phyloP scores from a whole-genome alignment of 1,284 basidiomycete genomes.

The Moesziomyces aphidis region DNA sequence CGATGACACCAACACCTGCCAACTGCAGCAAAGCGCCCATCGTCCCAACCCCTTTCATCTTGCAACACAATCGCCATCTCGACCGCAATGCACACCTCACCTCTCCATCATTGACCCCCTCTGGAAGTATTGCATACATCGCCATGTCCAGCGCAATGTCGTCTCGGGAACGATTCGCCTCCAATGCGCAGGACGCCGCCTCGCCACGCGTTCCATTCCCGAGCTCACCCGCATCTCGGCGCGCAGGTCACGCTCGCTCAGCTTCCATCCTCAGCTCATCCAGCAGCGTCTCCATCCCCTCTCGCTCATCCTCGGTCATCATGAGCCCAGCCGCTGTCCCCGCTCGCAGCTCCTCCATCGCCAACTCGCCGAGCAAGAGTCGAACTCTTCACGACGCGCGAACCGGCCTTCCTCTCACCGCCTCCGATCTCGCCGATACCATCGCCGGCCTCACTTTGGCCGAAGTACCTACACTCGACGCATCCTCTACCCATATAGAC shows the following conservation, averaged over 20 bases:
- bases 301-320: slow-evolving; percentile 42
- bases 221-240: slow-evolving; percentile 11
- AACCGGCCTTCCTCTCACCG: slow-evolving; percentile 13
- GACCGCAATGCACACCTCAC: too few relatives aligned
- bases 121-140: too few relatives aligned
- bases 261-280: slow-evolving; percentile 26
- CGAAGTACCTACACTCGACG: slow-evolving; percentile 3
- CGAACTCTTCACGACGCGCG: background rate
- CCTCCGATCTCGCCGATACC: slow-evolving; percentile 49
- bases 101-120: too few relatives aligned
- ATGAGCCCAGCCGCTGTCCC: slow-evolving; percentile 33
- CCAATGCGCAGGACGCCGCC: background rate
- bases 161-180: slow-evolving; percentile 1
- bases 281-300: slow-evolving; percentile 46
- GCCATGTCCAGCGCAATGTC: slow-evolving; percentile 13
- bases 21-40: too few relatives aligned
- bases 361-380: slow-evolving; percentile 10
- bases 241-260: slow-evolving; percentile 29
- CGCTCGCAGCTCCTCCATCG: slow-evolving; percentile 34
- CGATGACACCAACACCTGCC: too few relatives aligned
- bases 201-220: slow-evolving; percentile 1
- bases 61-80: too few relatives aligned
- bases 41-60: too few relatives aligned
- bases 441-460: slow-evolving; percentile 35
- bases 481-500: background rate